Percentiles rank a stretch among this genome's conserved stretches.
These are phyloP conservation scores for Tylopilus sp. DNA, from an alignment of 768 basidiomycete genomes.

Conservation along the genomic window DNA sequence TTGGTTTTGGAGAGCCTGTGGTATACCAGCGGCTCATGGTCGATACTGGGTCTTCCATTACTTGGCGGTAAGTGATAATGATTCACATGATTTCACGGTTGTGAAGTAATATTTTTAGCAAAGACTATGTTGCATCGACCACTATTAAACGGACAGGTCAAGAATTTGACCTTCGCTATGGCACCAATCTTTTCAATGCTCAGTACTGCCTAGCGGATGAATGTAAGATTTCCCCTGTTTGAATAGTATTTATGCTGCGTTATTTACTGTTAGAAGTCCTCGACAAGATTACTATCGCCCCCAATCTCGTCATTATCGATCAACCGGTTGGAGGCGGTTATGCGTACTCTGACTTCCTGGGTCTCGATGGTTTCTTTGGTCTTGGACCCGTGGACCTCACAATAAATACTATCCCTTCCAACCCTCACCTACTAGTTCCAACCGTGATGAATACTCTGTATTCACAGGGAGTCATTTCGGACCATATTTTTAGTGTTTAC, in stretches of 20 bases:
- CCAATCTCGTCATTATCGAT: slow-evolving; percentile 18
- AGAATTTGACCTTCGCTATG: no score
- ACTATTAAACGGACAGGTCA: no score
- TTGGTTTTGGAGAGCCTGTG: no score
- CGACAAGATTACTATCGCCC: slow-evolving; percentile 25
- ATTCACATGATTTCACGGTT: no score
- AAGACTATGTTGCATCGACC: no score
- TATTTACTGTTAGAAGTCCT: slow-evolving; percentile 3
- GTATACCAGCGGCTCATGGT: no score
- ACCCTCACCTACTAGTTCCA: slow-evolving; percentile 8
- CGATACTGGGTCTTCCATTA: no score
- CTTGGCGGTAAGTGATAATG: no score
- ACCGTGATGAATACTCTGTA: slow-evolving; percentile 24
- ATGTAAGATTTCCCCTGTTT: slow-evolving; percentile 19
- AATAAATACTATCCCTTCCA: not conserved
- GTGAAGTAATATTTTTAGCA: no score
- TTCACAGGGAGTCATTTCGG: slow-evolving; percentile 11
- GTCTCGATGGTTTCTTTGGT: slow-evolving; percentile 26
- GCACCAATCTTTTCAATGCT: no score
- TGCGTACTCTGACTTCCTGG: slow-evolving; percentile 5
- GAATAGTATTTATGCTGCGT: not conserved
- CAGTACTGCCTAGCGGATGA: slow-evolving; percentile 2
- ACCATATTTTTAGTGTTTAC: slow-evolving; percentile 16
- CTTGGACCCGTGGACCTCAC: slow-evolving; percentile 23
- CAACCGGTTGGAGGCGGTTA: slow-evolving; percentile 27